Conservation (phyloP, 2,329 filamentous ascomycete genomes). For the Pseudogymnoascus sp. region DNA sequence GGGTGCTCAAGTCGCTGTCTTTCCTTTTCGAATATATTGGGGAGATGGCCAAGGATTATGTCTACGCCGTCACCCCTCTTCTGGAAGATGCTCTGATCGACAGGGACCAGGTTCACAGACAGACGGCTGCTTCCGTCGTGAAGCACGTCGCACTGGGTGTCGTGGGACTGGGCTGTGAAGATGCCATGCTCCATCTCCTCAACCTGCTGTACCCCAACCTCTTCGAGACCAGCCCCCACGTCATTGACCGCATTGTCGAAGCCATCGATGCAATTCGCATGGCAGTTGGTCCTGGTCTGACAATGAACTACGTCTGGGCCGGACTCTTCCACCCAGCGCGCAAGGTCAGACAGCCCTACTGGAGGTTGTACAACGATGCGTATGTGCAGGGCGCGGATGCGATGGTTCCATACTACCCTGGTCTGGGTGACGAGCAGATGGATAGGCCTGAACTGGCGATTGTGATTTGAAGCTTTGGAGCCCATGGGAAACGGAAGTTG, state of each 20-base stretch:
- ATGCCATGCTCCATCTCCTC: constrained; percentile 95
- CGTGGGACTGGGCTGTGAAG: constrained; percentile 94
- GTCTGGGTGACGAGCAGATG: constrained; percentile 70
- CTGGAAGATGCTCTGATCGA: constrained; percentile 97
- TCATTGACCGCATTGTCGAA: constrained; percentile 96
- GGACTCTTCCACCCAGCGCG: constrained; percentile 93
- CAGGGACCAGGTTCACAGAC: constrained; percentile 92
- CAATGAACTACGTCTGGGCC: constrained; percentile 98
- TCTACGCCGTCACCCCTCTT: constrained; percentile 92
- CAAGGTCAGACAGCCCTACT: constrained; percentile 91
- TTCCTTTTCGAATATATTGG: constrained; percentile 99
- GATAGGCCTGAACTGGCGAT: constrained; percentile 76
- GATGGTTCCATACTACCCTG: constrained; percentile 94
- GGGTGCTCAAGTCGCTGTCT: constrained; percentile 90
- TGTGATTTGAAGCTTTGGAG: constrained; percentile 49
- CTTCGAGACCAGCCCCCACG: constrained; percentile 95
- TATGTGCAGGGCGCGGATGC: constrained; percentile 90
- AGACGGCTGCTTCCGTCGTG: constrained; percentile 92
- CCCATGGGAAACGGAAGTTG: background rate
- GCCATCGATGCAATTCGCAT: constrained; percentile 94
- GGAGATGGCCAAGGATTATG: constrained; percentile 99
- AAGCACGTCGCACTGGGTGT: constrained; percentile 97
- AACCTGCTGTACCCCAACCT: constrained; percentile 95
- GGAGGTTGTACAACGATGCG: constrained; percentile 92
- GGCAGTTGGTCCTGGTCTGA: constrained; percentile 81